Percentiles rank a stretch among this genome's conserved stretches.
These are phyloP conservation scores for Colletotrichum tofieldiae DNA, from an alignment of 2,329 filamentous ascomycete genomes.

Conservation along the genomic window DNA sequence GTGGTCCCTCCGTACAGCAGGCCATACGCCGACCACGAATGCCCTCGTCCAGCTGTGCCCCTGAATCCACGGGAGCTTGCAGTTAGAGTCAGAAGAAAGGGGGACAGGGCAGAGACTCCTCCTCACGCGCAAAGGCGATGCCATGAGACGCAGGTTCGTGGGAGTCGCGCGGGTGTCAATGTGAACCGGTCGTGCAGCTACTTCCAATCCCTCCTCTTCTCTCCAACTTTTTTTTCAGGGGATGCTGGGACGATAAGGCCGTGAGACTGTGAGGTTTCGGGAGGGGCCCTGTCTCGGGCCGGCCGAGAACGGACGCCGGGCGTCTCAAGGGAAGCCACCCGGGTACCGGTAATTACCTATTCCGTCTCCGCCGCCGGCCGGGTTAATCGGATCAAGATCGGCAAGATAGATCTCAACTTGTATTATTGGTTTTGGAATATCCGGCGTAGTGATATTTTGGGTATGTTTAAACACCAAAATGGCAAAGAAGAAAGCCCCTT, in stretches of 20 bases:
- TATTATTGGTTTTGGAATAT: background rate
- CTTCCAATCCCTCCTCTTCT: background rate
- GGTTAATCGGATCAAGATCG: background rate
- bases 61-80: background rate
- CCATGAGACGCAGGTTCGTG: conserved; percentile 2
- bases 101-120: background rate
- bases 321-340: background rate
- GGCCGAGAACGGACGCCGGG: conserved; percentile 2
- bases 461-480: background rate
- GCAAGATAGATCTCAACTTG: background rate
- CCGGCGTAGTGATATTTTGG: background rate
- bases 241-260: background rate
- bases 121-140: background rate
- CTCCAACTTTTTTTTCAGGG: background rate
- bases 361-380: background rate
- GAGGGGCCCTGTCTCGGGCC: background rate
- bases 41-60: background rate
- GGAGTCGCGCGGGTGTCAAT: background rate
- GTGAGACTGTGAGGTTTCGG: conserved; percentile 5
- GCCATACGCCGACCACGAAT: background rate
- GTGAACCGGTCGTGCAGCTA: background rate
- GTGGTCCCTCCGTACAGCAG: background rate
- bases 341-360: conserved; percentile 5
- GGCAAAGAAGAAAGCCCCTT: background rate
- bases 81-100: background rate